Conservation (phyloP, 1,284 basidiomycete species). For the Cryptococcus sp. region DNA sequence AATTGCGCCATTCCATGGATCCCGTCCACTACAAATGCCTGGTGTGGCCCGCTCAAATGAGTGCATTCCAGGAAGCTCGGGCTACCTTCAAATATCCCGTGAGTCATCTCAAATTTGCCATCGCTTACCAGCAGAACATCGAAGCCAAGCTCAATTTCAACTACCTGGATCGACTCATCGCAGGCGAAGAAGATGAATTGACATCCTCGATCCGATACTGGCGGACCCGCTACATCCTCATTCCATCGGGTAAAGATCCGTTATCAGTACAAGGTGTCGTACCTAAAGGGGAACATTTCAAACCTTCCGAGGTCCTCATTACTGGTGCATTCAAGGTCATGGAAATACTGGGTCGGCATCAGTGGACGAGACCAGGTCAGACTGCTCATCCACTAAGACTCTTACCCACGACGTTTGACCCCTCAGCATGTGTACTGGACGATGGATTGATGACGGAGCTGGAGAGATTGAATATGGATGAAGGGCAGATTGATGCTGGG, state of each 20-base stretch:
- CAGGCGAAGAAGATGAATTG: slow-evolving; percentile 69
- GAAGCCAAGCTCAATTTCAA: slow-evolving; percentile 44
- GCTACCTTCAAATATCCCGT: slow-evolving; percentile 70
- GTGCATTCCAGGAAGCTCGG: slow-evolving; percentile 74
- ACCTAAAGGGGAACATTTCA: slow-evolving; percentile 64
- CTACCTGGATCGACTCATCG: slow-evolving; percentile 57
- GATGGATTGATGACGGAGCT: slow-evolving; percentile 69
- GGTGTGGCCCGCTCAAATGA: slow-evolving; percentile 86
- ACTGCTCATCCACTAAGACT: slow-evolving; percentile 58
- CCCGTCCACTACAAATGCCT: slow-evolving; percentile 78
- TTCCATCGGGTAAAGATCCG: slow-evolving; percentile 72
- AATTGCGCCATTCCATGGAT: slow-evolving; percentile 58
- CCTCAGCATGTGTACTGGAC: slow-evolving; percentile 70
- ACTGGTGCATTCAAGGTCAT: slow-evolving; percentile 87
- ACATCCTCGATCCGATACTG: slow-evolving; percentile 82
- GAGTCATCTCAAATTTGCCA: slow-evolving; percentile 43
- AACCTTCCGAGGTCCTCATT: slow-evolving; percentile 81
- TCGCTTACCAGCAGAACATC: slow-evolving; percentile 48
- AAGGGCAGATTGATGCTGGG: slow-evolving; percentile 27
- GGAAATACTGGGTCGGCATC: slow-evolving; percentile 74
- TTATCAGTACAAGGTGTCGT: slow-evolving; percentile 39
- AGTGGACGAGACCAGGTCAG: slow-evolving; percentile 67
- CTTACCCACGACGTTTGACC: slow-evolving; percentile 74
- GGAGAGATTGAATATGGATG: slow-evolving; percentile 57
- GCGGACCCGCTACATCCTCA: slow-evolving; percentile 91